A percentile compares a stretch with the other conserved stretches of the same genome.
Conservation (phyloP, 805 yeast species). For the Kluyveromyces aestuarii region DNA sequence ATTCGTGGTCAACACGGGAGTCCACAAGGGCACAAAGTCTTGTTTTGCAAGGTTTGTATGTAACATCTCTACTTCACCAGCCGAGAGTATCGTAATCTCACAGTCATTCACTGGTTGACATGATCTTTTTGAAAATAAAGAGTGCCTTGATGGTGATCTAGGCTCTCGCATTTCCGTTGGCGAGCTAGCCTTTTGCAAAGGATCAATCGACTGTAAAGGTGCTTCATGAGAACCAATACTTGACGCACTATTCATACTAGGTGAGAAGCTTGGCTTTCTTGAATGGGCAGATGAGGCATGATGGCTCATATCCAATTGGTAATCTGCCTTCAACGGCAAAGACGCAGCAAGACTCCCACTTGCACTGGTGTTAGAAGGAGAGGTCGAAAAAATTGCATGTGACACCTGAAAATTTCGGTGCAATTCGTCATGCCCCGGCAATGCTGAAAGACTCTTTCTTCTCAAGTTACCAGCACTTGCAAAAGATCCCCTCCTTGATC, state of each 20-base stretch:
- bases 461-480: not conserved
- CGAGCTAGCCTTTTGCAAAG: constrained; percentile 10
- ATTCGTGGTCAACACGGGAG: constrained; percentile 44
- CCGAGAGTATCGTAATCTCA: constrained; percentile 23
- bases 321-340: constrained; percentile 7
- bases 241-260: constrained; percentile 14
- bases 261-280: constrained; percentile 17
- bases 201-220: constrained; percentile 3
- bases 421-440: not conserved
- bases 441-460: not conserved
- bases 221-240: not conserved
- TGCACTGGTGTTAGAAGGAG: constrained; percentile 5
- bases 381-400: constrained; percentile 1
- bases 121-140: not conserved
- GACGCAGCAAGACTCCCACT: not conserved
- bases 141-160: not conserved
- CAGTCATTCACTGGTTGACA: constrained; percentile 2
- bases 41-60: constrained; percentile 26
- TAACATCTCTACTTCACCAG: constrained; percentile 32
- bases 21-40: constrained; percentile 42
- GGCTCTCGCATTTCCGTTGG: constrained; percentile 1
- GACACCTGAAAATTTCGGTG: not conserved
- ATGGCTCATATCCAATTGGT: constrained; percentile 6
- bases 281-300: constrained; percentile 23
- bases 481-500: constrained; percentile 1